These are phyloP conservation scores for Stipa capillata DNA, from an alignment of 176 grass and related monocot species.

Conservation along the genomic window DNA sequence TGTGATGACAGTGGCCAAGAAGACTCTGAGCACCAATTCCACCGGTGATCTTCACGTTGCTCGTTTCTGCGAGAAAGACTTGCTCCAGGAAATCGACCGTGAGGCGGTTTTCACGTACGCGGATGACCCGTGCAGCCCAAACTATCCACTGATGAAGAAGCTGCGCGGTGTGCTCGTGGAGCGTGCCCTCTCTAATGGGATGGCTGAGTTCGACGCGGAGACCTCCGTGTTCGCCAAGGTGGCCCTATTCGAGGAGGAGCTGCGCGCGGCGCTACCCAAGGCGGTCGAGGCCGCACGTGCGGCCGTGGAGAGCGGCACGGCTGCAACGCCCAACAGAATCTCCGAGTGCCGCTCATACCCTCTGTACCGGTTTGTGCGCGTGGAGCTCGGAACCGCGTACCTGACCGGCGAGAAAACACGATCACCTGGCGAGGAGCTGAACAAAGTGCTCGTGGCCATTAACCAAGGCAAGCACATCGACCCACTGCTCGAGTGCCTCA, in stretches of 20 bases:
- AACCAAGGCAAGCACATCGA: slow-evolving; percentile 37
- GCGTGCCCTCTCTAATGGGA: slow-evolving; percentile 42
- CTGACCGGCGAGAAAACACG: slow-evolving; percentile 32
- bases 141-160: slow-evolving; percentile 62
- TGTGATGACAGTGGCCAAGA: slow-evolving; percentile 37
- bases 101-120: slow-evolving; percentile 55
- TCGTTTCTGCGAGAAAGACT: slow-evolving; percentile 52
- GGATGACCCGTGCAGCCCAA: slow-evolving; percentile 60
- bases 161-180: slow-evolving; percentile 58
- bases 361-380: slow-evolving; percentile 49
- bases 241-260: slow-evolving; percentile 37
- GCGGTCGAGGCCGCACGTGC: slow-evolving; percentile 37
- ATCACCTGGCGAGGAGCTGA: slow-evolving; percentile 29
- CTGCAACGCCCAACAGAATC: slow-evolving; percentile 43
- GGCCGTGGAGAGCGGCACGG: slow-evolving; percentile 42
- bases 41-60: slow-evolving; percentile 35
- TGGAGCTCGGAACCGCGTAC: slow-evolving; percentile 27
- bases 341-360: slow-evolving; percentile 53
- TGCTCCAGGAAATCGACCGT: slow-evolving; percentile 47
- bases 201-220: slow-evolving; percentile 18
- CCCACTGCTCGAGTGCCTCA: slow-evolving; percentile 32
- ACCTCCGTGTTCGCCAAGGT: slow-evolving; percentile 57
- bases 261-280: slow-evolving; percentile 32
- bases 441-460: slow-evolving; percentile 32
- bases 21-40: slow-evolving; percentile 27